Evolutionary conservation across 1,284 basidiomycete genomes (phyloP), one percentile per base, ranked within the genome.

Genomic region (Austropuccinia psidii): DNA sequence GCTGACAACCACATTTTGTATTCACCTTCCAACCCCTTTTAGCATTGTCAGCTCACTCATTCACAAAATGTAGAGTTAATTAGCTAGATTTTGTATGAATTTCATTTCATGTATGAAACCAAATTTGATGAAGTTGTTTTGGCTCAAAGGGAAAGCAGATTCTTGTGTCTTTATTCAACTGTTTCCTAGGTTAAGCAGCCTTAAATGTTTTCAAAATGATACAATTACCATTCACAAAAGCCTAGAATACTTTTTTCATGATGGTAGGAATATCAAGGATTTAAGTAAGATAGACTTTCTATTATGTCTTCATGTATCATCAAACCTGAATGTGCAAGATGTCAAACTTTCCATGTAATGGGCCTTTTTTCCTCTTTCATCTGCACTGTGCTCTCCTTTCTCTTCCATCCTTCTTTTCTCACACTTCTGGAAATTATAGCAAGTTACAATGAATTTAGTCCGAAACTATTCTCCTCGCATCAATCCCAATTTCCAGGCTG

Each of bases 391-490:
- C 21, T 37, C 17, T 43, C n/a, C 9, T 43, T 54, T 27, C 15
- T 67, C n/a, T n/a, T 55, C 33, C 39, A 35, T 55, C 50, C 45
- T 41, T 55, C 21, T 39, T 37, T 76, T 76, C 75, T 62, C 75
- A 77, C 65, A 77, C 77, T 76, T 60, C 73, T 74, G 77, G 77
- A 77, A 76, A 74, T 88, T 83, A 87, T 84, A 72, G 78, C 77
- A 83, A 92, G 90, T 92, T 86, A 85, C 85, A 81, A 85, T 84
- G 79, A 91, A 91, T 86, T 83, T 92, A 90, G 90, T 91, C 84
- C 86, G 85, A 84, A 92, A 92, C 80, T 92, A 92, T 80, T 90
- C 90, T 60, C 90, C 90, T 24, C 88, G 91, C 81, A 84, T 93
- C 77, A 82, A 86, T 54, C 89, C 90, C 19, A 85, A 87, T 77